Conservation (phyloP, 139 green algal species). For the Bryopsis sp. region DNA sequence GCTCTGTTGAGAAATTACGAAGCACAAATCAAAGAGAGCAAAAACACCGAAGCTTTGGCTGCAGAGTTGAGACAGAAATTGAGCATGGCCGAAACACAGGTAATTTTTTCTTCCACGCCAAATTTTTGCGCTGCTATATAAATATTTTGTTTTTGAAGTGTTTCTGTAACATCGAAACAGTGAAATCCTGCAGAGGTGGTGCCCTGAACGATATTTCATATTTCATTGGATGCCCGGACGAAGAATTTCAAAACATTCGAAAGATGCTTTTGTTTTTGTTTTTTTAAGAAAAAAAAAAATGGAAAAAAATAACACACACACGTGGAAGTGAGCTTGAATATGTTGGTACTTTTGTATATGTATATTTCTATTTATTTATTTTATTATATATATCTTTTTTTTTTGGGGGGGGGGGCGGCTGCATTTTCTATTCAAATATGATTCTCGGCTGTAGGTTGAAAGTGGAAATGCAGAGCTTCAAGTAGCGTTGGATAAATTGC, state of each 20-base stretch:
- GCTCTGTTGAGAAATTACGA: neutral
- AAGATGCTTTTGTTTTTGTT: no score
- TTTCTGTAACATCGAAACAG: neutral
- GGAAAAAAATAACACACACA: no score
- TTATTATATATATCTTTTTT: no score
- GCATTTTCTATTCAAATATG: neutral
- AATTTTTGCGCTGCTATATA: neutral
- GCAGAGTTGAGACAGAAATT: neutral
- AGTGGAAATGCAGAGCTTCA: neutral
- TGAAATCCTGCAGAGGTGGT: neutral
- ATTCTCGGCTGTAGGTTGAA: neutral
- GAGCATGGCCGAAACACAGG: neutral
- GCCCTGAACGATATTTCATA: neutral
- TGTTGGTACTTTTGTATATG: slow-evolving; percentile 5
- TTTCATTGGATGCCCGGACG: neutral
- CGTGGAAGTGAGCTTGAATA: no score
- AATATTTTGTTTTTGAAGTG: neutral
- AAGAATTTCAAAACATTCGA: neutral
- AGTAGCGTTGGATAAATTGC: neutral
- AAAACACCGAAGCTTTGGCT: neutral
- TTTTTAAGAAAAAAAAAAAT: neutral
- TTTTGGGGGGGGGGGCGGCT: no score
- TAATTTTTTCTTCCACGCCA: neutral
- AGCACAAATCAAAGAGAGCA: neutral
- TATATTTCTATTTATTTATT: neutral